Evolutionary conservation across 2,329 filamentous ascomycete species (phyloP), one percentile per base, ranked within the genome.

Genomic region (Aspergillus quadrilineatus): DNA sequence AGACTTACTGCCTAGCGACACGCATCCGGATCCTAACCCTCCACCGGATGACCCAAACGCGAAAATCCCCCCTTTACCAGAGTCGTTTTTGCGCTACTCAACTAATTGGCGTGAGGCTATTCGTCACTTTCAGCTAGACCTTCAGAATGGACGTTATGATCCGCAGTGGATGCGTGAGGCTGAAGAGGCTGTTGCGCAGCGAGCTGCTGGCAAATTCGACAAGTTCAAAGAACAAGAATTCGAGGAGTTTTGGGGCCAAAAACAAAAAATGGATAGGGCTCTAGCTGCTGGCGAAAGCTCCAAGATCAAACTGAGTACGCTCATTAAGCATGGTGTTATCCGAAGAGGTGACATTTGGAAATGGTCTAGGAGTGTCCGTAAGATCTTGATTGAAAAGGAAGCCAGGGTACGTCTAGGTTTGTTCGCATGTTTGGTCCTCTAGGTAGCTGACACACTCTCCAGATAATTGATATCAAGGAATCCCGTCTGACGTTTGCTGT

Each of bases 171-270:
- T 82, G 56, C 73, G 72, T 2, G 74, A 83, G 55, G 85, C 85
- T 12, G 72, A 77, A 34, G 69, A 76, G 60, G 85, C 85, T 1
- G 78, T 79, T 50, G 65, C 76, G 50, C 75, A 81, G 58, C 77
- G 85, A 9, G 75, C 74, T 1, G 71, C 73, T 0, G 85, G 85
- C 0, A 75, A 77, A 6, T 88, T 82, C 59, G 83, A 88, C 62
- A 72, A 72, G 5, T 84, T 80, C 71, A 81, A 85, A 67, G 78
- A 79, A 45, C 68, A 73, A 45, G 79, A 84, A 57, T 79, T 79
- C 12, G 82, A 86, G 66, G 67, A 76, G 54, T 82, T 80, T 61
- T 86, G 83, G 81, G 83, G 83, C 0, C 79, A 84, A 66, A 83
- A 82, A 60, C 75, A 77, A 66, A 75, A 70, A 57, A 57, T 74